These are phyloP conservation scores for Asterochloris sp. DNA, from an alignment of 139 green algal genomes.

Conservation along the genomic window DNA sequence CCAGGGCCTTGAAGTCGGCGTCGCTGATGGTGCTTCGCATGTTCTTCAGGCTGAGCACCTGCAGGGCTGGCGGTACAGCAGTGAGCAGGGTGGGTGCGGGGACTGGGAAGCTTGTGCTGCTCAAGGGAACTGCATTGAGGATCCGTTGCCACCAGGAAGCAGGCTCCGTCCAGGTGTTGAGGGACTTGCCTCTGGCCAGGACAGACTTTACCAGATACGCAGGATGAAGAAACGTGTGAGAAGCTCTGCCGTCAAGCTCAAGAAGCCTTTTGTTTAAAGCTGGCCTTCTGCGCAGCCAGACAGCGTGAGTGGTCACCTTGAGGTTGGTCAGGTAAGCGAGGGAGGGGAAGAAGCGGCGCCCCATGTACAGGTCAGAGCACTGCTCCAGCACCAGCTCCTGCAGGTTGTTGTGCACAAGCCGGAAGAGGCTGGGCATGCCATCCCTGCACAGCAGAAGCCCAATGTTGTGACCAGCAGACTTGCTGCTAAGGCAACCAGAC, in stretches of 20 bases:
- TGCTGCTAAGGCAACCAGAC: neutral
- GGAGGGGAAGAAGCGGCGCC: neutral
- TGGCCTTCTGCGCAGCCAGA: too few relatives aligned
- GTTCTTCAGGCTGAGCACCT: constrained; percentile 31
- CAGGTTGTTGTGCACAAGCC: neutral
- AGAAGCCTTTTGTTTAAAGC: too few relatives aligned
- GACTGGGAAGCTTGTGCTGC: too few relatives aligned
- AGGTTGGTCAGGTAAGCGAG: constrained; percentile 10
- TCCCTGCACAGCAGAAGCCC: constrained; percentile 6
- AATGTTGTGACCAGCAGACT: neutral
- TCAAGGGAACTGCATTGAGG: too few relatives aligned
- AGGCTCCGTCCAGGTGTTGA: too few relatives aligned
- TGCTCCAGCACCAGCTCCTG: constrained; percentile 27
- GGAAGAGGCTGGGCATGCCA: constrained; percentile 10
- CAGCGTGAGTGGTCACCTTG: constrained; percentile 22
- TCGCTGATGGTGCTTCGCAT: constrained; percentile 14
- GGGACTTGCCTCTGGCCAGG: too few relatives aligned
- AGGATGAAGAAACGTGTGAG: too few relatives aligned
- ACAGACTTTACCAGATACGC: too few relatives aligned
- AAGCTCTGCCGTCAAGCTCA: too few relatives aligned
- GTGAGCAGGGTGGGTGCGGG: too few relatives aligned
- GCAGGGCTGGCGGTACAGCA: too few relatives aligned
- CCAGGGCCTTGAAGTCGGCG: constrained; percentile 14
- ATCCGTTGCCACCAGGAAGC: neutral
- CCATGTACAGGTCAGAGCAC: constrained; percentile 16